phyloP scores from a whole-genome alignment of 2,329 filamentous ascomycete genomes.

The Drechslerella dactyloides region DNA sequence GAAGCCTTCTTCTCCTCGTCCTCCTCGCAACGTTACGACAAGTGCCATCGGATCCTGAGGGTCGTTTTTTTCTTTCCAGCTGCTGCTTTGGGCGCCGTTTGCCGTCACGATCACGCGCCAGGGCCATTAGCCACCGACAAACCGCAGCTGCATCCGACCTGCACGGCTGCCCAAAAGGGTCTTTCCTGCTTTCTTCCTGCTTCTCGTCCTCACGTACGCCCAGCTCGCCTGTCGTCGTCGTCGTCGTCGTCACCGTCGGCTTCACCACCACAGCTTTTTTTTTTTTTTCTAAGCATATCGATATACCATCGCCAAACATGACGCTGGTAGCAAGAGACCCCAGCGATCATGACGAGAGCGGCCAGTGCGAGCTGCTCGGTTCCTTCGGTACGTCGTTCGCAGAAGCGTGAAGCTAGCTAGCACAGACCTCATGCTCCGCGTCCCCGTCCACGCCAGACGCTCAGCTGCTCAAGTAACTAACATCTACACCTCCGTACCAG shows the following conservation, averaged over 20 bases:
- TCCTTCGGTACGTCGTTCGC: slow-evolving; percentile 68
- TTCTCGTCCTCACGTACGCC: no score
- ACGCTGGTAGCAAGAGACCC: slow-evolving; percentile 28
- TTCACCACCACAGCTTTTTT: slow-evolving; percentile 10
- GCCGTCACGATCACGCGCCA: slow-evolving; percentile 1
- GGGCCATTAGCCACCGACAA: not conserved
- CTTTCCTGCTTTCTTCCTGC: no score
- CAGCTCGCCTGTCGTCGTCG: not conserved
- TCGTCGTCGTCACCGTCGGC: slow-evolving; percentile 6
- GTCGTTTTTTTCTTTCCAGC: not conserved
- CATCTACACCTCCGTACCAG: slow-evolving; percentile 23
- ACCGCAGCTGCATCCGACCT: slow-evolving; percentile 2
- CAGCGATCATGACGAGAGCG: slow-evolving; percentile 60
- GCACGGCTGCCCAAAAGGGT: not conserved
- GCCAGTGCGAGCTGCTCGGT: slow-evolving; percentile 85
- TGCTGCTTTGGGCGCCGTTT: slow-evolving; percentile 4
- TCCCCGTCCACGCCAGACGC: slow-evolving; percentile 5
- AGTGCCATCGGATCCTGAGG: not conserved
- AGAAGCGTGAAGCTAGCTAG: no score
- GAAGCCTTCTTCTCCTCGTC: not conserved
- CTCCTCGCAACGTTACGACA: not conserved
- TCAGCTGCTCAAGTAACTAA: slow-evolving; percentile 4
- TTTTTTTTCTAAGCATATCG: no score
- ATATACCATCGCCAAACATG: slow-evolving; percentile 16
- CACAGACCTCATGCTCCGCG: no score